A percentile compares a stretch with the other conserved stretches of the same genome.
These are phyloP conservation scores for Termitomyces sp. DNA, from an alignment of 768 basidiomycete species.

Conservation along the genomic window DNA sequence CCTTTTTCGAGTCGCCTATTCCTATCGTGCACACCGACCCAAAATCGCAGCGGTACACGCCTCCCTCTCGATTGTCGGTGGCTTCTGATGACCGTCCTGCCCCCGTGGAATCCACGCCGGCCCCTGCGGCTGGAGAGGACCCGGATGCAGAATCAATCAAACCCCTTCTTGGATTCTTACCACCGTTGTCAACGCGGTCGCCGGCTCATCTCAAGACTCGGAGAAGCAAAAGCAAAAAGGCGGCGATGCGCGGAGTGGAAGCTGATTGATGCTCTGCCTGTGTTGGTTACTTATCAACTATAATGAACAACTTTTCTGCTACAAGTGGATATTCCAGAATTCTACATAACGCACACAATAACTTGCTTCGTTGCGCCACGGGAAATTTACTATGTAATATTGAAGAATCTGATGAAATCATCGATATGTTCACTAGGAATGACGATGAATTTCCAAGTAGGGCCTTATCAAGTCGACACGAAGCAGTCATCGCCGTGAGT, in stretches of 20 bases:
- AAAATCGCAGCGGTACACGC: constrained; percentile 18
- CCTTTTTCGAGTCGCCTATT: constrained; percentile 50
- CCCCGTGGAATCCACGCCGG: constrained; percentile 12
- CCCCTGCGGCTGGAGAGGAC: constrained; percentile 19
- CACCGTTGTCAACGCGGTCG: constrained; percentile 30
- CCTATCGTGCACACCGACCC: constrained; percentile 49
- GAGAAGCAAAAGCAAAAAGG: constrained; percentile 38
- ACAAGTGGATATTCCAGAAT: background rate
- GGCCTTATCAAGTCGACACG: background rate
- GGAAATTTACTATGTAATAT: background rate
- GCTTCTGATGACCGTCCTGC: constrained; percentile 8
- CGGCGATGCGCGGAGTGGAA: constrained; percentile 30
- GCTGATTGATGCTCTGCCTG: background rate
- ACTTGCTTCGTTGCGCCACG: background rate
- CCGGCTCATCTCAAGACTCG: constrained; percentile 28
- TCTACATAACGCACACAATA: background rate
- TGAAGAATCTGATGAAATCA: background rate
- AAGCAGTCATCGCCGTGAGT: background rate
- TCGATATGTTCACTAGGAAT: background rate
- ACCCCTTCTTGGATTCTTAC: constrained; percentile 41
- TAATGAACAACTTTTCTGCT: background rate
- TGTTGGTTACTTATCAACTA: background rate
- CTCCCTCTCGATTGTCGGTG: constrained; percentile 5
- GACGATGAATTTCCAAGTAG: background rate
- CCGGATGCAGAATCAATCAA: constrained; percentile 23